These are phyloP conservation scores for Diaporthe ampelina DNA, from an alignment of 2,329 filamentous ascomycete species.

Conservation along the genomic window DNA sequence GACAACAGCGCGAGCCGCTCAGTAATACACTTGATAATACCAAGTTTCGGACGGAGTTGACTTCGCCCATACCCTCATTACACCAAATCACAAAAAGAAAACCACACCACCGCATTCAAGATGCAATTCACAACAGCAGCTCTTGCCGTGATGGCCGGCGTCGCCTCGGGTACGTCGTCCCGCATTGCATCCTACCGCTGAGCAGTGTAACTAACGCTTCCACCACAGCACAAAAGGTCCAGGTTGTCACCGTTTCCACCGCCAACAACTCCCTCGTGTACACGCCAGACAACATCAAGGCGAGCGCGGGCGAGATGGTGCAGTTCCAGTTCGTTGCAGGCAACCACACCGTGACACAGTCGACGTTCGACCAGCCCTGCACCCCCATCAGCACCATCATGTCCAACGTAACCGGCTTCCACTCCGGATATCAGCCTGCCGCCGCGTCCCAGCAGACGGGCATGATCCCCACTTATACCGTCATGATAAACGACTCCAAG, in stretches of 20 bases:
- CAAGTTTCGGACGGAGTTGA: slow-evolving; percentile 35
- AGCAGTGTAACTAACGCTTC: slow-evolving; percentile 21
- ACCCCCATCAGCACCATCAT: slow-evolving; percentile 67
- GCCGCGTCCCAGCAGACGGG: slow-evolving; percentile 63
- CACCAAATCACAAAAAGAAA: slow-evolving; percentile 33
- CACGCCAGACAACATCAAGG: slow-evolving; percentile 75
- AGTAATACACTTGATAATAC: slow-evolving; percentile 36
- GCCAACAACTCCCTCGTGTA: slow-evolving; percentile 71
- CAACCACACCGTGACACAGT: slow-evolving; percentile 87
- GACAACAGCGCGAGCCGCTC: slow-evolving; percentile 62
- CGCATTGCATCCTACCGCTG: not conserved
- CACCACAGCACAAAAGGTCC: slow-evolving; percentile 58
- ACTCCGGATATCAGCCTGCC: slow-evolving; percentile 77
- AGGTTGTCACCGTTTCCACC: slow-evolving; percentile 67
- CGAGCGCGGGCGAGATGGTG: slow-evolving; percentile 72
- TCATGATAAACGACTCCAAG: slow-evolving; percentile 76
- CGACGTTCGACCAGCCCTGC: slow-evolving; percentile 80
- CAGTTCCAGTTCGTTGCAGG: slow-evolving; percentile 76
- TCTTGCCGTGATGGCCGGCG: slow-evolving; percentile 62
- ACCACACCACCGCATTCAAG: slow-evolving; percentile 50
- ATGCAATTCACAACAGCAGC: slow-evolving; percentile 67
- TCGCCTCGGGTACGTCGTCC: slow-evolving; percentile 59
- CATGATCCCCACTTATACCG: slow-evolving; percentile 76
- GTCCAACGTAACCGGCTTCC: slow-evolving; percentile 71
- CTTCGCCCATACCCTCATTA: slow-evolving; percentile 37